Conservation (phyloP, 2,329 filamentous ascomycete genomes). For the Diaporthe sp. region DNA sequence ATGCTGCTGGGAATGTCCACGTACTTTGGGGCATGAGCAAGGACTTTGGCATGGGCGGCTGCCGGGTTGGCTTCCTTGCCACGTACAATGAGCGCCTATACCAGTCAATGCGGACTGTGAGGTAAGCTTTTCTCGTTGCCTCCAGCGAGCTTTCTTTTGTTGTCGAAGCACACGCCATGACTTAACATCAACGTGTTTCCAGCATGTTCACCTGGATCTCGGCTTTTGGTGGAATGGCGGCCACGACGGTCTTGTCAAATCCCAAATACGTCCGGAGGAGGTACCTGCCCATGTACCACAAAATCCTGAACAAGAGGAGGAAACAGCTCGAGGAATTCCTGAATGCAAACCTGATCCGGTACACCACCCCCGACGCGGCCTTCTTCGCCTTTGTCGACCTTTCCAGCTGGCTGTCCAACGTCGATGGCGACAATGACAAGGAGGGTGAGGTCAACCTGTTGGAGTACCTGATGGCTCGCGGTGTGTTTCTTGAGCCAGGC, state of each 20-base stretch:
- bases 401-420: constrained; percentile 26
- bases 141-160: neutral
- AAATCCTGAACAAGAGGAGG: constrained; percentile 18
- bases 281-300: constrained; percentile 28
- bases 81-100: constrained; percentile 32
- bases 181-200: neutral
- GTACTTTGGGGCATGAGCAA: constrained; percentile 29
- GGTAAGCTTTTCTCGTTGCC: neutral
- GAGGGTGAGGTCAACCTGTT: constrained; percentile 21
- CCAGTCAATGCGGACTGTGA: constrained; percentile 32
- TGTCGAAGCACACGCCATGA: neutral
- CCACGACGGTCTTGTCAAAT: constrained; percentile 25
- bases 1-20: constrained; percentile 29
- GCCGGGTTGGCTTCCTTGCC: constrained; percentile 29
- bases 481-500: constrained; percentile 30
- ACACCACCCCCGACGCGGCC: constrained; percentile 20
- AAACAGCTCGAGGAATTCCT: constrained; percentile 21
- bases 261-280: constrained; percentile 18
- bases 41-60: constrained; percentile 32
- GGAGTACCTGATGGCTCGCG: constrained; percentile 26
- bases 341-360: neutral
- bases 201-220: constrained; percentile 35
- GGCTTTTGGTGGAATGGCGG: constrained; percentile 22
- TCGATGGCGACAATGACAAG: constrained; percentile 15
- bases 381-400: constrained; percentile 30